phyloP scores from a whole-genome alignment of 331 rosid genomes.

The Prunus yedoensis region DNA sequence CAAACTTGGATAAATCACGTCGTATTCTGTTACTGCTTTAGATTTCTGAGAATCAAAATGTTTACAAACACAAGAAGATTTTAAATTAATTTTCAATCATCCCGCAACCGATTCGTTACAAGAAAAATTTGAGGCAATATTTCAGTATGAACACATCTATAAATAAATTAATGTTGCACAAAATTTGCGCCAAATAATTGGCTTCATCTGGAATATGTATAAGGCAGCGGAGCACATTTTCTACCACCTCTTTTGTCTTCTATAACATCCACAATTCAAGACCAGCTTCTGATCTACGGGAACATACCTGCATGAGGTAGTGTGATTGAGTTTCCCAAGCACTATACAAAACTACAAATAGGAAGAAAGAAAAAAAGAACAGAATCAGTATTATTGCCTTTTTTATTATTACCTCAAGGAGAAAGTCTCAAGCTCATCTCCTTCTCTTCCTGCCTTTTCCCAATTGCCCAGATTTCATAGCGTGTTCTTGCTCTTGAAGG shows the following conservation, averaged over 20 bases:
- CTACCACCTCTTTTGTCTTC: not conserved
- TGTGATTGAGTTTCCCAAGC: not conserved
- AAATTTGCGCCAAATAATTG: not conserved
- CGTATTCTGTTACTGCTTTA: too few species aligned
- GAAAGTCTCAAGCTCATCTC: conserved; percentile 31
- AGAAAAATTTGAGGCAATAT: not conserved
- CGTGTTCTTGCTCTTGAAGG: conserved; percentile 87
- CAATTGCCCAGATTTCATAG: conserved; percentile 83
- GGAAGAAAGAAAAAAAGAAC: not conserved
- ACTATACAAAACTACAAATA: not conserved
- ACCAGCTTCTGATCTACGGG: too few species aligned
- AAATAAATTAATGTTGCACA: not conserved
- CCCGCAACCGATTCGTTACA: not conserved
- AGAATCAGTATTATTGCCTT: not conserved
- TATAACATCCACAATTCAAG: not conserved
- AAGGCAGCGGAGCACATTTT: not conserved
- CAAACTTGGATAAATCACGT: too few species aligned
- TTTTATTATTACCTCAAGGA: not conserved
- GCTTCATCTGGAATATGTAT: not conserved
- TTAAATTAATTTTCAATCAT: not conserved
- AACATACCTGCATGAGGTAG: not conserved
- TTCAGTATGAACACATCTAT: not conserved
- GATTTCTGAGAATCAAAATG: not conserved
- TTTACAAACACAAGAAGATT: not conserved
- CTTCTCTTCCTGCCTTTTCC: conserved; percentile 90